phyloP scores from a whole-genome alignment of 192 early-diverging fungal species.

The Mortierella antarctica region DNA sequence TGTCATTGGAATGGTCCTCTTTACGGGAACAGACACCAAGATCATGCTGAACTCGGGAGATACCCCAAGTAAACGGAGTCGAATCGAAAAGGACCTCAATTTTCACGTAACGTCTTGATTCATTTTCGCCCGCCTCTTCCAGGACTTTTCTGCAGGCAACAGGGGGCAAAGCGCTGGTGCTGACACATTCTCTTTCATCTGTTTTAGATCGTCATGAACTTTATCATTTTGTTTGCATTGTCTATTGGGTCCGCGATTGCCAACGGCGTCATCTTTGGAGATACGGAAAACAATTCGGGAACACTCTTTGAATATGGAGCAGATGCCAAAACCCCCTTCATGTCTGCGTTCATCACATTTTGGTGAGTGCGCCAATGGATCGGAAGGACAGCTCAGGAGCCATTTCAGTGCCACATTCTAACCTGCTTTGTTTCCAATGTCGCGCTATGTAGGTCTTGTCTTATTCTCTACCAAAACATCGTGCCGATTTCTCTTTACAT shows the following conservation, averaged over 20 bases:
- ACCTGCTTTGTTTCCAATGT: neutral
- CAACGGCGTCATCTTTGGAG: constrained; percentile 70
- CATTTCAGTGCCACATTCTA: neutral
- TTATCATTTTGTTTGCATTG: constrained; percentile 80
- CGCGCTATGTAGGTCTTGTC: constrained; percentile 68
- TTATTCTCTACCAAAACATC: constrained; percentile 95
- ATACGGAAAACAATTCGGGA: constrained; percentile 60
- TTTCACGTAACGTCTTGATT: constrained; percentile 69
- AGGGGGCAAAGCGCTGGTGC: neutral
- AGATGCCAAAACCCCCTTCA: constrained; percentile 61
- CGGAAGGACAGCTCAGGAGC: neutral
- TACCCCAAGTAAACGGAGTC: constrained; percentile 92
- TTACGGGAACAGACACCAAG: constrained; percentile 95
- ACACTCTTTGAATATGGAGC: constrained; percentile 61
- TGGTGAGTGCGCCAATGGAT: constrained; percentile 56
- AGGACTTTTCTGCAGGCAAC: neutral
- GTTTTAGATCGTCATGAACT: constrained; percentile 79
- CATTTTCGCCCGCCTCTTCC: neutral
- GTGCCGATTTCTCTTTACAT: constrained; percentile 97
- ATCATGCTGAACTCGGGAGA: constrained; percentile 95
- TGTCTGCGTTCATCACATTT: constrained; percentile 77
- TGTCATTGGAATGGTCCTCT: constrained; percentile 87
- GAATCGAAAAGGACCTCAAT: constrained; percentile 93
- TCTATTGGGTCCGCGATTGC: constrained; percentile 75
- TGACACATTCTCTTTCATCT: constrained; percentile 6